Percentiles rank a stretch among this genome's conserved stretches.
Conservation (phyloP, 2,329 filamentous ascomycete species). For the Herpotrichia juniperi region DNA sequence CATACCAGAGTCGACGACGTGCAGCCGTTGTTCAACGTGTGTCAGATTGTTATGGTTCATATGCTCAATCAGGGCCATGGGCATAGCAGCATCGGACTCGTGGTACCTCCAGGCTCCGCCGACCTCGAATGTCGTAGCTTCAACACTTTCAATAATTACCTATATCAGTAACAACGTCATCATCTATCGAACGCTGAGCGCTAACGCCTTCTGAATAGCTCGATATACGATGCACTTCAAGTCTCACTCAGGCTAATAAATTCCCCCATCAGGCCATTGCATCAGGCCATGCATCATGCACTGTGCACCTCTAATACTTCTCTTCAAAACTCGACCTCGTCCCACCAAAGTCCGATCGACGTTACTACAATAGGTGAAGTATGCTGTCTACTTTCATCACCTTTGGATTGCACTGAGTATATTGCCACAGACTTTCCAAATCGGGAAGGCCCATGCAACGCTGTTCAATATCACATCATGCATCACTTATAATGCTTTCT, state of each 20-base stretch:
- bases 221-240: conserved; percentile 9
- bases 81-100: background rate
- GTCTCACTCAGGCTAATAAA: conserved; percentile 18
- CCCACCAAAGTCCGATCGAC: background rate
- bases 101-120: background rate
- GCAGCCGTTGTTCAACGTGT: background rate
- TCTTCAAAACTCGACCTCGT: background rate
- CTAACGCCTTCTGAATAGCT: conserved; percentile 22
- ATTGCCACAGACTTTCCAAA: background rate
- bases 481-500: background rate
- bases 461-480: background rate
- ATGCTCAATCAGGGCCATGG: background rate
- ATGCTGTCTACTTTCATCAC: background rate
- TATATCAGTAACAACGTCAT: conserved; percentile 16
- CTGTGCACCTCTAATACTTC: background rate
- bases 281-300: conserved; percentile 4
- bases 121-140: background rate
- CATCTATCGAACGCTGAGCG: conserved; percentile 17
- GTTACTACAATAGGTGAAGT: background rate
- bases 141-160: conserved; percentile 14
- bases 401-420: background rate
- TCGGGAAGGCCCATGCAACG: background rate
- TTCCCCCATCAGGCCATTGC: conserved; percentile 2
- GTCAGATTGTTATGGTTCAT: background rate
- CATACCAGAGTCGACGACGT: background rate